A percentile compares a stretch with the other conserved stretches of the same genome.
These are phyloP conservation scores for Colletotrichum sp. DNA, from an alignment of 2,329 filamentous ascomycete species.

Conservation along the genomic window DNA sequence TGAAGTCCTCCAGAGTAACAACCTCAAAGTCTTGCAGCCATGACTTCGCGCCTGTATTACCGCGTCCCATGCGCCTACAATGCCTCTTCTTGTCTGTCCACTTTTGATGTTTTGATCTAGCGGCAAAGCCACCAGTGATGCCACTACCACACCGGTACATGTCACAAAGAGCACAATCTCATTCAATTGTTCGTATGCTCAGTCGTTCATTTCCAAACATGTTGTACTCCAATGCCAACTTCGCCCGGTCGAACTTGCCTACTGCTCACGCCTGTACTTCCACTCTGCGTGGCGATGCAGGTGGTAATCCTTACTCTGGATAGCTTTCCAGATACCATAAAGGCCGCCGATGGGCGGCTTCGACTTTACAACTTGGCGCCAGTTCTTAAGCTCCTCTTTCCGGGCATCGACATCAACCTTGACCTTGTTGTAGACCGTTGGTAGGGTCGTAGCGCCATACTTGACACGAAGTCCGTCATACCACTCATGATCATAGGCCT, in stretches of 20 bases:
- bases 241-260: neutral
- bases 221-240: neutral
- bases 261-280: slow-evolving; percentile 49
- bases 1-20: neutral
- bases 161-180: neutral
- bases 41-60: neutral
- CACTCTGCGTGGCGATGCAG: slow-evolving; percentile 58
- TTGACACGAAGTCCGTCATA: slow-evolving; percentile 68
- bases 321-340: slow-evolving; percentile 64
- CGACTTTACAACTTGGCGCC: slow-evolving; percentile 49
- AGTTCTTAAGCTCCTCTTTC: slow-evolving; percentile 39
- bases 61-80: neutral
- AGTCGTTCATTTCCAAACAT: neutral
- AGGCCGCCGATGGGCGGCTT: slow-evolving; percentile 63
- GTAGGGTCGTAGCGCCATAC: slow-evolving; percentile 66
- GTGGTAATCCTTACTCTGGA: slow-evolving; percentile 61
- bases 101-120: neutral
- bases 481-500: slow-evolving; percentile 61
- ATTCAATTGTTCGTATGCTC: neutral
- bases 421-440: slow-evolving; percentile 75
- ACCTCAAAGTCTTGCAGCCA: neutral
- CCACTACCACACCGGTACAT: neutral
- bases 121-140: neutral
- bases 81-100: neutral
- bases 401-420: slow-evolving; percentile 57